Evolutionary conservation across 805 yeast species (phyloP).

Genomic region (Candida pseudoglaebosa): DNA sequence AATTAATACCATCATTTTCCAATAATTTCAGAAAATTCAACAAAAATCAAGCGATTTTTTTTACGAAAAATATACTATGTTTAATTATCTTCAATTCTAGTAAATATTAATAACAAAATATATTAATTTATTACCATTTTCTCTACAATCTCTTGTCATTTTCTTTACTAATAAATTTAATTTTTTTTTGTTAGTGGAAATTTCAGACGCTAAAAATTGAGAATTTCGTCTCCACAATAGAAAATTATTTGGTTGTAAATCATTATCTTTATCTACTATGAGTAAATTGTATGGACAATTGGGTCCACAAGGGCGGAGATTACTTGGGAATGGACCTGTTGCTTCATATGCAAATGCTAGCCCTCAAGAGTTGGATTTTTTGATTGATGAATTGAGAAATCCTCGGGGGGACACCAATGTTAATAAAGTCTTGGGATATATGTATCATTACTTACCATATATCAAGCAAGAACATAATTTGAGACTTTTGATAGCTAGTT

Average conservation of each 20-base stretch:
- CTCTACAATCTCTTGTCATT: too few relatives aligned
- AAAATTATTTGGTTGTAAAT: neutral
- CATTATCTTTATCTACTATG: neutral
- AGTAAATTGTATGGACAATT: conserved; percentile 4
- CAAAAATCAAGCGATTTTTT: too few relatives aligned
- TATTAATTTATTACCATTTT: too few relatives aligned
- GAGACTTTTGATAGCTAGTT: conserved; percentile 39
- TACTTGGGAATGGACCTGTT: neutral
- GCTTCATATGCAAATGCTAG: conserved; percentile 1
- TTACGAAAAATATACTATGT: too few relatives aligned
- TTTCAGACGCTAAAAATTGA: too few relatives aligned
- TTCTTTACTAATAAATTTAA: too few relatives aligned
- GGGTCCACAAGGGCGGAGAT: conserved; percentile 9
- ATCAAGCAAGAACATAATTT: conserved; percentile 46
- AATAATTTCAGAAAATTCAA: too few relatives aligned
- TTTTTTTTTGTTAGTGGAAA: too few relatives aligned
- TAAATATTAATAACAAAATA: too few relatives aligned
- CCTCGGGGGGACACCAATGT: conserved; percentile 33
- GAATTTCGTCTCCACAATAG: neutral
- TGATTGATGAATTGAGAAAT: conserved; percentile 40
- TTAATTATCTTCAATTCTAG: too few relatives aligned
- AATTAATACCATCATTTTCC: too few relatives aligned
- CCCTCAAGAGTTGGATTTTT: conserved; percentile 46
- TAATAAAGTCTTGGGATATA: conserved; percentile 38
- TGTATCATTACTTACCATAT: conserved; percentile 49